Conservation (phyloP, 257 asterid species). For the Gynochthodes officinalis region DNA sequence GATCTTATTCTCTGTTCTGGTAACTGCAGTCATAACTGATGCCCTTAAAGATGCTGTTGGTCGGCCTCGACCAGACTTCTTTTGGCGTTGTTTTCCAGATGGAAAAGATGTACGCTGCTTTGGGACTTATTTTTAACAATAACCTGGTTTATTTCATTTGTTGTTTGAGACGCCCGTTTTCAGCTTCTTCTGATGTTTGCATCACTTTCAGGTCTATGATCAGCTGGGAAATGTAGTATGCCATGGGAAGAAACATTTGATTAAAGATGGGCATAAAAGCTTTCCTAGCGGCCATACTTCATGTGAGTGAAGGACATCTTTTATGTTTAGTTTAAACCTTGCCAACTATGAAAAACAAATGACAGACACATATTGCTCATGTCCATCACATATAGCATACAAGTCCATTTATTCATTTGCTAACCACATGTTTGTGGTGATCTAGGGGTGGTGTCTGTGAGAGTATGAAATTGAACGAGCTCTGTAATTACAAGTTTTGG, state of each 20-base stretch:
- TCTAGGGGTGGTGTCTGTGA: neutral
- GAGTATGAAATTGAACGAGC: neutral
- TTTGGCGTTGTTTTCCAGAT: constrained; percentile 96
- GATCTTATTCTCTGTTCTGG: constrained; percentile 50
- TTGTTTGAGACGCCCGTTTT: neutral
- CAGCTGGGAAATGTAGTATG: constrained; percentile 72
- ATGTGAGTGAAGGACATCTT: constrained; percentile 39
- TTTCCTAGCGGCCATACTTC: constrained; percentile 94
- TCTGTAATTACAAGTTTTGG: neutral
- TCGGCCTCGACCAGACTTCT: constrained; percentile 92
- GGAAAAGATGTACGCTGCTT: constrained; percentile 64
- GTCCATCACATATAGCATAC: neutral
- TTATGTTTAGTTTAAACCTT: neutral
- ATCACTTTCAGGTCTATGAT: constrained; percentile 53
- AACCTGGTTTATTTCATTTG: constrained; percentile 1
- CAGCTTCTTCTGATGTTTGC: constrained; percentile 6
- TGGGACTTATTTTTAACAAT: constrained; percentile 11
- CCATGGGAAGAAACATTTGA: constrained; percentile 49
- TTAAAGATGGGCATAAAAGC: constrained; percentile 74
- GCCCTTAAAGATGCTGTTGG: constrained; percentile 81
- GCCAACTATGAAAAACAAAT: neutral
- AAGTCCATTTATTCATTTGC: neutral
- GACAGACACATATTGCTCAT: neutral
- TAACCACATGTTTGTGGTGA: neutral
- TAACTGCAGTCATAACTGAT: constrained; percentile 67